Evolutionary conservation across 768 basidiomycete species (phyloP).

Genomic region (Trametes cinnabarina): DNA sequence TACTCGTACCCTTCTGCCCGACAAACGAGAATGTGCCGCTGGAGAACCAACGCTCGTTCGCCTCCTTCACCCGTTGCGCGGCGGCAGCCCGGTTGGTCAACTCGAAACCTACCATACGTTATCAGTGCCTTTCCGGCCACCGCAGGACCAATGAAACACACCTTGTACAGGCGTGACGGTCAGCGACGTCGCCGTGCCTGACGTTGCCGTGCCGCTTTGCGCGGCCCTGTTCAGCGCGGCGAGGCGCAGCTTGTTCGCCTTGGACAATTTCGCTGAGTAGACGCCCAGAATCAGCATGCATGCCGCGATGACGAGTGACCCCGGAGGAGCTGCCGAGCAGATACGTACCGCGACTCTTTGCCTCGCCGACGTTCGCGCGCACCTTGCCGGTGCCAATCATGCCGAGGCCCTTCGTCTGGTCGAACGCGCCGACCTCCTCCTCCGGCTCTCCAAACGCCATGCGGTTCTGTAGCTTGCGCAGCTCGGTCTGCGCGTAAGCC

Average conservation of each 20-base stretch:
- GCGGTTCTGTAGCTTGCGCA: conserved; percentile 95
- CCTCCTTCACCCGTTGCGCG: conserved; percentile 87
- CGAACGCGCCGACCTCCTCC: conserved; percentile 94
- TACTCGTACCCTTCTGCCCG: conserved; percentile 48
- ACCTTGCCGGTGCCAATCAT: conserved; percentile 98
- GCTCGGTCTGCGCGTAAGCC: conserved; percentile 93
- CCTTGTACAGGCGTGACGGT: conserved; percentile 97
- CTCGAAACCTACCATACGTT: conserved; percentile 68
- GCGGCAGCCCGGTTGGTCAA: conserved; percentile 88
- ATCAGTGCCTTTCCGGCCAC: conserved; percentile 1
- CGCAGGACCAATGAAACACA: conserved; percentile 29
- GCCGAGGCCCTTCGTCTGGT: conserved; percentile 96
- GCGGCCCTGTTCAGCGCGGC: conserved; percentile 79
- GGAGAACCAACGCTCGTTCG: conserved; percentile 96
- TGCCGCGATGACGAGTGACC: background rate
- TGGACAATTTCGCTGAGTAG: conserved; percentile 84
- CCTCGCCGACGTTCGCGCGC: conserved; percentile 81
- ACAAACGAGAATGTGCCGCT: conserved; percentile 80
- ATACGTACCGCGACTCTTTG: conserved; percentile 81
- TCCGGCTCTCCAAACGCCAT: conserved; percentile 95
- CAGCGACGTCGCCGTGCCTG: conserved; percentile 88
- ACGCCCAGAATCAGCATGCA: conserved; percentile 1
- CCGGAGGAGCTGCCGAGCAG: background rate
- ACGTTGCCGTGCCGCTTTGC: conserved; percentile 50
- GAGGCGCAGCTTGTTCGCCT: conserved; percentile 88